Evolutionary conservation across 805 yeast genomes (phyloP).

Genomic region (Candida vaughaniae): DNA sequence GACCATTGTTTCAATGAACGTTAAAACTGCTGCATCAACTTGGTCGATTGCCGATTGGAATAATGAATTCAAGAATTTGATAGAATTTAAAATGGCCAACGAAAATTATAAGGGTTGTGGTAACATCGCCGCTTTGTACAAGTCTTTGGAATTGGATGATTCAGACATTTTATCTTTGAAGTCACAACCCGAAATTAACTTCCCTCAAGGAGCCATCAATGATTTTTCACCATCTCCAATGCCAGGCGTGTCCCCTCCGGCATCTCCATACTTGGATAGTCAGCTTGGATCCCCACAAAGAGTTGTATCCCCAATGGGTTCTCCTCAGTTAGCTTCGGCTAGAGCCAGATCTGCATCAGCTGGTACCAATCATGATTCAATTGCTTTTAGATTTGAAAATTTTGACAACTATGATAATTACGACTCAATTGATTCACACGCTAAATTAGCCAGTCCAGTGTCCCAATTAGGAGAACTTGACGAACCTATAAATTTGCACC

Average conservation of each 20-base stretch:
- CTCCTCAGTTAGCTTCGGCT: not conserved
- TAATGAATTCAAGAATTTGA: conserved; percentile 18
- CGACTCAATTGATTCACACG: conserved; percentile 7
- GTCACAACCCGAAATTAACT: conserved; percentile 12
- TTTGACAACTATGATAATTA: conserved; percentile 11
- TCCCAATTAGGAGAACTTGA: conserved; percentile 8
- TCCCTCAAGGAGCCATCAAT: conserved; percentile 10
- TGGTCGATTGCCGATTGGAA: conserved; percentile 34
- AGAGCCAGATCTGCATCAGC: not conserved
- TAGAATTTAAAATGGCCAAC: conserved; percentile 14
- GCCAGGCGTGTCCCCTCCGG: conserved; percentile 4
- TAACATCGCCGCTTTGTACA: conserved; percentile 32
- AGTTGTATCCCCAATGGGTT: conserved; percentile 1
- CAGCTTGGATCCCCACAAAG: not conserved
- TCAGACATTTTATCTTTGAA: conserved; percentile 13
- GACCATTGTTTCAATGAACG: conserved; percentile 21
- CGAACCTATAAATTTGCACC: conserved; percentile 9
- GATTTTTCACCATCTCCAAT: conserved; percentile 10
- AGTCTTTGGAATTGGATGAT: conserved; percentile 15
- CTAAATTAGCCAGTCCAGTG: conserved; percentile 7
- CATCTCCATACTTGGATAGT: conserved; percentile 4
- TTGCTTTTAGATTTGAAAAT: not conserved
- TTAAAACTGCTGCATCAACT: conserved; percentile 17
- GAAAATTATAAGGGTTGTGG: conserved; percentile 35
- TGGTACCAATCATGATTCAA: not conserved